Evolutionary conservation across 78 protist species (phyloP).

Genomic region (Bodo saltans): DNA sequence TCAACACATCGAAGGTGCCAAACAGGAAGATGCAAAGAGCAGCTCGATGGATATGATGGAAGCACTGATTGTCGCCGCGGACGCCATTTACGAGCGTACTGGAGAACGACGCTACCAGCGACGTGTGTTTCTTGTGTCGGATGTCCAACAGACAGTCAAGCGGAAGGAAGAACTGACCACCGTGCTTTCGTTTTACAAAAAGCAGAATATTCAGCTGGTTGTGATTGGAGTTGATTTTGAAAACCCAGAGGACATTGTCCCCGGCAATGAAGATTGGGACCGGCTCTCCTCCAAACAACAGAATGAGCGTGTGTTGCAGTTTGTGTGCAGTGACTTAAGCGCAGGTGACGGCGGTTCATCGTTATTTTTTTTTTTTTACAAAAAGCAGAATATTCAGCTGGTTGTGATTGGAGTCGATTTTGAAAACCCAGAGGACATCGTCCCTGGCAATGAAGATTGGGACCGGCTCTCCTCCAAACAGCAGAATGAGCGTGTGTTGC

Average conservation of each 20-base stretch:
- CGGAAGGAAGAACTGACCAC: background rate
- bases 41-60: background rate
- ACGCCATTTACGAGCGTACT: background rate
- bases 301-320: background rate
- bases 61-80: conserved; percentile 26
- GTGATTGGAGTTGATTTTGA: conserved; percentile 22
- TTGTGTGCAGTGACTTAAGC: too few relatives aligned
- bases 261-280: background rate
- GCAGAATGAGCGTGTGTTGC: conserved; percentile 10
- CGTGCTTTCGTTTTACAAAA: background rate
- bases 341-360: too few relatives aligned
- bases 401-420: background rate
- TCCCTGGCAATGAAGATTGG: conserved; percentile 8
- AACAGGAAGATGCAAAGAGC: conserved; percentile 3
- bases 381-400: background rate
- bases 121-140: conserved; percentile 16
- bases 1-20: background rate
- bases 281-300: background rate
- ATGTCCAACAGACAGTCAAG: background rate
- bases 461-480: background rate
- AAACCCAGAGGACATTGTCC: background rate
- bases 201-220: background rate
- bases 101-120: background rate
- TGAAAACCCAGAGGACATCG: background rate
- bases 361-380: too few relatives aligned